These are phyloP conservation scores for Diaporthe destruens DNA, from an alignment of 2,329 filamentous ascomycete genomes.

Conservation along the genomic window DNA sequence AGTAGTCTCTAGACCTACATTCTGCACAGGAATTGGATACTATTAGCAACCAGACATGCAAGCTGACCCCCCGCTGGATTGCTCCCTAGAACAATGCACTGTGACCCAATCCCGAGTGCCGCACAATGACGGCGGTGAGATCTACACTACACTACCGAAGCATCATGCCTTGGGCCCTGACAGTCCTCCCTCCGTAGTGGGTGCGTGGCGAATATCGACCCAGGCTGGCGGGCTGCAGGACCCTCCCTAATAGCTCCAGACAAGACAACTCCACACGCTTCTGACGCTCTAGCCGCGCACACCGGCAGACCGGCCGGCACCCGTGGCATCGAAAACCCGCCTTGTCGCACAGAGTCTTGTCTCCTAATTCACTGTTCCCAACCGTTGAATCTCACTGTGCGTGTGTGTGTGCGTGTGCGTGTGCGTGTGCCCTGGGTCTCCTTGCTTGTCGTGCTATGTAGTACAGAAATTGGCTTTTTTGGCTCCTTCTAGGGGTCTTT, in stretches of 20 bases:
- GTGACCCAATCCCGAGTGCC: no score
- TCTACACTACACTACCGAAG: not conserved
- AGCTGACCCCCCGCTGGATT: not conserved
- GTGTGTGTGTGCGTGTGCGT: not conserved
- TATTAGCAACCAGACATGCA: not conserved
- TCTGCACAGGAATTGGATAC: no score
- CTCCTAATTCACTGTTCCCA: no score
- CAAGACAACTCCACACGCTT: not conserved
- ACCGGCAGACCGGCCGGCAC: not conserved
- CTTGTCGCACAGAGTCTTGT: not conserved
- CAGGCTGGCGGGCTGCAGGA: not conserved
- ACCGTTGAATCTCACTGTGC: not conserved
- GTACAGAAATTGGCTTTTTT: slow-evolving; percentile 20
- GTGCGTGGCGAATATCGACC: not conserved
- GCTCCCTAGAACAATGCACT: not conserved
- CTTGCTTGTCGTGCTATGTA: slow-evolving; percentile 25
- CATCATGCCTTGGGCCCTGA: no score
- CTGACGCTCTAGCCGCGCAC: slow-evolving; percentile 22
- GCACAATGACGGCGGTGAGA: slow-evolving; percentile 37
- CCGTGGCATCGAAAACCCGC: not conserved
- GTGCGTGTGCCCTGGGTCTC: slow-evolving; percentile 31
- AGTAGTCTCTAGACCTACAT: no score
- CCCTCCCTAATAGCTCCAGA: no score
- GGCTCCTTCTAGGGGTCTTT: slow-evolving; percentile 29
- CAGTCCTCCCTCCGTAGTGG: no score